Conservation (phyloP, 345 rosid species). For the Brassica juncea region DNA sequence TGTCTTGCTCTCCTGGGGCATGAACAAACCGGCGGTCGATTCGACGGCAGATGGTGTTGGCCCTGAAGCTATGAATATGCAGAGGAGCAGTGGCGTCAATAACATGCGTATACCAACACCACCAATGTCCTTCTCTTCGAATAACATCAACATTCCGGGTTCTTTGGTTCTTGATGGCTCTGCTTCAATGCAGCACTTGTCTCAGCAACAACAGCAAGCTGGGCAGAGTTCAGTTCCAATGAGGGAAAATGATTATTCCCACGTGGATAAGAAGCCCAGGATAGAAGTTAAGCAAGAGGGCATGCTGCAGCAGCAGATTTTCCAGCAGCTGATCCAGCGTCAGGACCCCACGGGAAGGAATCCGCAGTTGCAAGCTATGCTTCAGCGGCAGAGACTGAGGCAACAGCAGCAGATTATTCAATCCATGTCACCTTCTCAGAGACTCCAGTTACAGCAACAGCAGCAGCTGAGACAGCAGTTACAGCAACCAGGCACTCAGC, state of each 20-base stretch:
- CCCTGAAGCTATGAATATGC: constrained; percentile 22
- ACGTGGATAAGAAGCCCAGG: constrained; percentile 70
- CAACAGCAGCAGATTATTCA: constrained; percentile 63
- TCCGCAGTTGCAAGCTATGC: constrained; percentile 68
- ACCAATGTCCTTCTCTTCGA: constrained; percentile 39
- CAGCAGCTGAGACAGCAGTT: constrained; percentile 54
- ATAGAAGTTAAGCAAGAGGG: constrained; percentile 90
- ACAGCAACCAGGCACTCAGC: constrained; percentile 75
- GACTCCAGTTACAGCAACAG: constrained; percentile 67
- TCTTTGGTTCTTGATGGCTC: constrained; percentile 39
- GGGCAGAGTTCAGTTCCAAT: constrained; percentile 34
- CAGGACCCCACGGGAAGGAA: constrained; percentile 64
- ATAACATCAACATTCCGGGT: constrained; percentile 21
- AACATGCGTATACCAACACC: constrained; percentile 34
- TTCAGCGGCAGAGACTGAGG: constrained; percentile 73
- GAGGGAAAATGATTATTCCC: constrained; percentile 33
- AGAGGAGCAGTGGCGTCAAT: constrained; percentile 28
- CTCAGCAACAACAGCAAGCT: constrained; percentile 1
- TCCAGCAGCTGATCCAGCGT: constrained; percentile 79
- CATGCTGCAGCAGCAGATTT: constrained; percentile 70
- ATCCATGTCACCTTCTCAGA: constrained; percentile 77
- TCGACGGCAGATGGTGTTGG: constrained; percentile 26
- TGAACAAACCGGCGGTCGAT: constrained; percentile 21
- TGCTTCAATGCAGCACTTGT: constrained; percentile 28
- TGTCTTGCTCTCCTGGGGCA: constrained; percentile 22